Percentiles rank a stretch among this genome's conserved stretches.
Conservation (phyloP, 169 alveolate species). For the Plasmodium cynomolgi region DNA sequence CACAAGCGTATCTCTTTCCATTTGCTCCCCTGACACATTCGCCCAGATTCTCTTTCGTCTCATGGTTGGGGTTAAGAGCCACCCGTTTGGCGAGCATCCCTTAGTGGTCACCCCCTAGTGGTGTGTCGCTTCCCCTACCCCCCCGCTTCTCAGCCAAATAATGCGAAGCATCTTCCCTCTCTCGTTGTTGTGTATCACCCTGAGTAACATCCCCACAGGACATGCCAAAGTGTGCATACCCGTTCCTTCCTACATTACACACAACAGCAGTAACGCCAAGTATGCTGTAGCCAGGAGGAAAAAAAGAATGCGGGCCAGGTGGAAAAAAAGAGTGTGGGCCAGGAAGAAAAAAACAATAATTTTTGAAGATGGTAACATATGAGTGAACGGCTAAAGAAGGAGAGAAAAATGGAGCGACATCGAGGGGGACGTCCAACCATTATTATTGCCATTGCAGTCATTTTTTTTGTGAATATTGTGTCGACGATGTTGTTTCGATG, state of each 20-base stretch:
- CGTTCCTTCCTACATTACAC: slow-evolving; percentile 25
- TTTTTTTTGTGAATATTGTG: background rate
- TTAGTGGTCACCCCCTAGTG: background rate
- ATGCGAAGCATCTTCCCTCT: slow-evolving; percentile 22
- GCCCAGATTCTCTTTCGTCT: background rate
- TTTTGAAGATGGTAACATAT: slow-evolving; percentile 44
- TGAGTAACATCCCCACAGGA: background rate
- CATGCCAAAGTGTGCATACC: background rate
- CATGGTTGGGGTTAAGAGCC: background rate
- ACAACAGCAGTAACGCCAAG: background rate
- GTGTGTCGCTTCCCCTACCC: background rate
- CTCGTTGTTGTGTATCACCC: background rate
- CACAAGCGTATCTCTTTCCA: background rate
- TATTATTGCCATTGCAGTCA: background rate
- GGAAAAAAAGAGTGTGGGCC: background rate
- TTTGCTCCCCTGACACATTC: background rate
- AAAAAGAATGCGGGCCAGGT: background rate
- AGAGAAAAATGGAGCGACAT: background rate
- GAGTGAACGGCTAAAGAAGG: background rate
- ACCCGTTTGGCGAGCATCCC: background rate
- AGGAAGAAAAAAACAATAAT: slow-evolving; percentile 14
- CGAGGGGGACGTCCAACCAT: background rate
- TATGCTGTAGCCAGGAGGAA: background rate
- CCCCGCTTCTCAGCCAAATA: background rate
- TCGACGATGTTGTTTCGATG: background rate